Conservation (phyloP, 2,329 filamentous ascomycete species). For the Ophiocordyceps robertsii region DNA sequence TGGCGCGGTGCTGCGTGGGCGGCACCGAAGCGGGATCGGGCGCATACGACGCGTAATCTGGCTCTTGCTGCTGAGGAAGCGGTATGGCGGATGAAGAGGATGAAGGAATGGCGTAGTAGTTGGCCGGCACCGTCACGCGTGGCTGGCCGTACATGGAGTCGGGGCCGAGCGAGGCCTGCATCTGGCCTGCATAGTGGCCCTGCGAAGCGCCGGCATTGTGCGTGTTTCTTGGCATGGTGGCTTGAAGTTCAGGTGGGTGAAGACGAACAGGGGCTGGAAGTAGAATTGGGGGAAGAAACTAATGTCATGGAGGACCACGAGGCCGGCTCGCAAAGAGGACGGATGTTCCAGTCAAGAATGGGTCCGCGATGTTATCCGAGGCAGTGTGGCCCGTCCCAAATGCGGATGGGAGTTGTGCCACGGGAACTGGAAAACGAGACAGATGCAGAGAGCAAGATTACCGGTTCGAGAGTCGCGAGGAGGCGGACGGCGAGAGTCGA, state of each 20-base stretch:
- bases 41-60: constrained; percentile 26
- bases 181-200: constrained; percentile 17
- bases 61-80: constrained; percentile 16
- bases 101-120: constrained; percentile 25
- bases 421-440: no score
- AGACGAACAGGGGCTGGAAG: neutral
- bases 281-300: neutral
- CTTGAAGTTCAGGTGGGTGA: constrained; percentile 4
- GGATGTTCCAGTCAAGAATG: neutral
- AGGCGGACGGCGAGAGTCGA: no score
- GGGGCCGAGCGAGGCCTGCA: constrained; percentile 27
- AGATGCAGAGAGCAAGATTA: no score
- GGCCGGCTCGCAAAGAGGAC: constrained; percentile 5
- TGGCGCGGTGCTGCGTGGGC: constrained; percentile 39
- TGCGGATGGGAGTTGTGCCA: no score
- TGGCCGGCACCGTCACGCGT: constrained; percentile 23
- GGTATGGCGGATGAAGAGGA: constrained; percentile 15
- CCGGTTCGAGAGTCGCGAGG: no score
- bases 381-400: no score
- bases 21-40: constrained; percentile 18
- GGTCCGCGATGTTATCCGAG: no score
- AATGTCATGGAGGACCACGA: constrained; percentile 3
- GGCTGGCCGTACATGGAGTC: constrained; percentile 27
- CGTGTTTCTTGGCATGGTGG: constrained; percentile 31
- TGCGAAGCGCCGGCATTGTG: constrained; percentile 23